Percentiles rank a stretch among this genome's conserved stretches.
Evolutionary conservation across 2,329 filamentous ascomycete species (phyloP).

Genomic region (Hirsutella minnesotensis): DNA sequence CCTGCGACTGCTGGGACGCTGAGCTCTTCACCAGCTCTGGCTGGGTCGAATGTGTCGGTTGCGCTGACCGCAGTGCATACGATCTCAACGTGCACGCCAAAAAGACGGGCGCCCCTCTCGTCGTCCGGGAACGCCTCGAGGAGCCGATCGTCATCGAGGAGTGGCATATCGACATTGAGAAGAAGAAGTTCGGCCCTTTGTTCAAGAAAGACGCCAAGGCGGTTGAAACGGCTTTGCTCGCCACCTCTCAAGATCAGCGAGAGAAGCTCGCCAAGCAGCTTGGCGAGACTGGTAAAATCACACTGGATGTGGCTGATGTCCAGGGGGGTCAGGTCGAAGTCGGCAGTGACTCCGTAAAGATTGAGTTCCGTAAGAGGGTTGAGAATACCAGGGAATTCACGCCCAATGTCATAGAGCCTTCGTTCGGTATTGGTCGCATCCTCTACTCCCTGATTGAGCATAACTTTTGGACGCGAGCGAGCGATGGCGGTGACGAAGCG

Average conservation of each 20-base stretch:
- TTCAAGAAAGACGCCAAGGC: conserved; percentile 92
- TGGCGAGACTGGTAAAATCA: conserved; percentile 60
- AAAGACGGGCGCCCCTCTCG: conserved; percentile 75
- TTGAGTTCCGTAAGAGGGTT: conserved; percentile 71
- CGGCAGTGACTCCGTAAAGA: conserved; percentile 64
- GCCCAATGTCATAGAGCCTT: conserved; percentile 93
- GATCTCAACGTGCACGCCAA: conserved; percentile 87
- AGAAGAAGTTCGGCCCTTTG: conserved; percentile 88
- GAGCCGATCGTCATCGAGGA: conserved; percentile 73
- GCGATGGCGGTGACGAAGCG: conserved; percentile 53
- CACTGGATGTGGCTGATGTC: conserved; percentile 58
- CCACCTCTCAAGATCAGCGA: conserved; percentile 66
- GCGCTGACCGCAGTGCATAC: conserved; percentile 90
- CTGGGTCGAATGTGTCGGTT: conserved; percentile 98
- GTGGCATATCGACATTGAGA: conserved; percentile 79
- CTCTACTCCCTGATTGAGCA: conserved; percentile 91
- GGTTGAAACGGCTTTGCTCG: conserved; percentile 68
- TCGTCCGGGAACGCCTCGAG: conserved; percentile 71
- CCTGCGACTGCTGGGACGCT: conserved; percentile 94
- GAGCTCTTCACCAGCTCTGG: conserved; percentile 85
- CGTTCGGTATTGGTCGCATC: conserved; percentile 92
- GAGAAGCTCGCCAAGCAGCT: conserved; percentile 70
- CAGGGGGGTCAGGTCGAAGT: conserved; percentile 66
- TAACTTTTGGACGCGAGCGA: conserved; percentile 76
- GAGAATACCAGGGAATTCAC: conserved; percentile 86